A percentile compares a stretch with the other conserved stretches of the same genome.
These are phyloP conservation scores for Nothopassalora personata DNA, from an alignment of 2,329 filamentous ascomycete genomes.

Conservation along the genomic window DNA sequence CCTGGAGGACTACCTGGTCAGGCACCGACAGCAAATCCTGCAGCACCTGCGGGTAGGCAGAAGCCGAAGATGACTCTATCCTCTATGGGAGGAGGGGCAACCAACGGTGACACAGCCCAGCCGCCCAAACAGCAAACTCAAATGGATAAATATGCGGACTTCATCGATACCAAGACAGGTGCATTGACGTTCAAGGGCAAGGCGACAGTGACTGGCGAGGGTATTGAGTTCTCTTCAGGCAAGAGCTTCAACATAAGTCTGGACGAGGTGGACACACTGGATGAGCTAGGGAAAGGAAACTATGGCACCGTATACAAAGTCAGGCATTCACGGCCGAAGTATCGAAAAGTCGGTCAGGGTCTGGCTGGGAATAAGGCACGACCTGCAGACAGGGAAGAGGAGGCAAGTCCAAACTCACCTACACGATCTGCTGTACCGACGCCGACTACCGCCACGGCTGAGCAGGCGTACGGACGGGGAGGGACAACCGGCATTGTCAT, in stretches of 20 bases:
- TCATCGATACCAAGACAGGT: constrained; percentile 85
- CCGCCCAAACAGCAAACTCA: constrained; percentile 28
- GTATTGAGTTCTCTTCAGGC: constrained; percentile 88
- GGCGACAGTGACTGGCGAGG: constrained; percentile 79
- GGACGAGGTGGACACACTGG: constrained; percentile 88
- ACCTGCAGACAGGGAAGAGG: constrained; percentile 17
- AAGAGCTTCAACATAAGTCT: constrained; percentile 89
- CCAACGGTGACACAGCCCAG: constrained; percentile 22
- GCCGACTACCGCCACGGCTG: constrained; percentile 14
- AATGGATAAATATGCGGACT: constrained; percentile 68
- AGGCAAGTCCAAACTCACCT: constrained; percentile 16
- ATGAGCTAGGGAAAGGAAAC: constrained; percentile 94
- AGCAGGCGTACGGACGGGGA: constrained; percentile 28
- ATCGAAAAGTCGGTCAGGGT: constrained; percentile 56
- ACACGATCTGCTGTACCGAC: constrained; percentile 30
- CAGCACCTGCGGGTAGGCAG: constrained; percentile 30
- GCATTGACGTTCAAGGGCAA: constrained; percentile 91
- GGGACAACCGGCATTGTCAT: constrained; percentile 72
- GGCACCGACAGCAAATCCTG: constrained; percentile 41
- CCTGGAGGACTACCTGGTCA: constrained; percentile 49
- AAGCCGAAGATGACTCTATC: constrained; percentile 40
- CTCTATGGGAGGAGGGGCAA: constrained; percentile 37
- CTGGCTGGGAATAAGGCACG: constrained; percentile 54
- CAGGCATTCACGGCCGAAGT: constrained; percentile 67
- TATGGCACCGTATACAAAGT: constrained; percentile 99